These are phyloP conservation scores for Xerocomus cyaneibrunnescens DNA, from an alignment of 1,284 basidiomycete genomes.

Conservation along the genomic window DNA sequence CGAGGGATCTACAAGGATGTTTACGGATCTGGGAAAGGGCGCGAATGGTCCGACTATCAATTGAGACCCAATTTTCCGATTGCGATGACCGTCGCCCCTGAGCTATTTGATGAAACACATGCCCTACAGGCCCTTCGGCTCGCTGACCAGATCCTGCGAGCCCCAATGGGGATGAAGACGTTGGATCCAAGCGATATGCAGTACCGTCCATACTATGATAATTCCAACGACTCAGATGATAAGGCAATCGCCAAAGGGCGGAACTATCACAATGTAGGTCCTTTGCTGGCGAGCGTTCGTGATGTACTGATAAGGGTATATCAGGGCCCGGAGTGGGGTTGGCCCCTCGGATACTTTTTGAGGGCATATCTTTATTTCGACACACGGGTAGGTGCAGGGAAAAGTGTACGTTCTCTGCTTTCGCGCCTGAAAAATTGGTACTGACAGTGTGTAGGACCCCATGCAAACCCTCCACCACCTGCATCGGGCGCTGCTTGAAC, in stretches of 20 bases:
- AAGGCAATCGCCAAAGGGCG: conserved; percentile 83
- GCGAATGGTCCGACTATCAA: conserved; percentile 98
- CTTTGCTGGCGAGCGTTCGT: conserved; percentile 1
- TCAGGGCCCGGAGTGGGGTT: conserved; percentile 88
- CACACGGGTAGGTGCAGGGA: conserved; percentile 55
- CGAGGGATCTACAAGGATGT: conserved; percentile 99
- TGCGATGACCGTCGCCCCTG: conserved; percentile 96
- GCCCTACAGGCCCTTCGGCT: conserved; percentile 78
- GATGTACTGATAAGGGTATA: conserved; percentile 8
- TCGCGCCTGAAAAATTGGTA: not conserved
- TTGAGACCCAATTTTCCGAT: conserved; percentile 91
- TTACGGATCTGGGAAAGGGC: conserved; percentile 80
- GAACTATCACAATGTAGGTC: conserved; percentile 79
- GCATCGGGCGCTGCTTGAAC: conserved; percentile 66
- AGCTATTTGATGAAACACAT: conserved; percentile 83
- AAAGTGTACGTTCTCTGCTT: conserved; percentile 52
- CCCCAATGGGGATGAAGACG: conserved; percentile 93
- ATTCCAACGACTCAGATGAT: conserved; percentile 87
- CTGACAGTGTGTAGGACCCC: conserved; percentile 49
- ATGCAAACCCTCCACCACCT: conserved; percentile 76
- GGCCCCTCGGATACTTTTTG: conserved; percentile 94
- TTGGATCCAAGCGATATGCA: conserved; percentile 83
- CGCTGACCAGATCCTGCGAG: conserved; percentile 74
- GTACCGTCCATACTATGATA: conserved; percentile 89
- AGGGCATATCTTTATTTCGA: conserved; percentile 91